These are phyloP conservation scores for Spatholobus suberectus DNA, from an alignment of 306 rosid species.

Conservation along the genomic window DNA sequence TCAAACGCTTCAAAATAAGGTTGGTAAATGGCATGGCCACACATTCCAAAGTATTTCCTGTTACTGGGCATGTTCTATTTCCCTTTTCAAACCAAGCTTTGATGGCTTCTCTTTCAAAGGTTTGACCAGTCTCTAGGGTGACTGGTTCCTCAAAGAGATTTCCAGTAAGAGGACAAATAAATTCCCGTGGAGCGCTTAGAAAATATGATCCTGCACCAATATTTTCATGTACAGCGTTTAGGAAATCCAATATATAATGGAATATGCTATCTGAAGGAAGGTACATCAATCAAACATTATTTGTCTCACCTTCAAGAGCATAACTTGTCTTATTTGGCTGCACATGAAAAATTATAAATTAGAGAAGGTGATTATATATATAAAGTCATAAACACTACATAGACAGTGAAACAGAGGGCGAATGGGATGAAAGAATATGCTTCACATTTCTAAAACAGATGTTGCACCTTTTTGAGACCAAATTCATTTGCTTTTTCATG, in stretches of 20 bases:
- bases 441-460: conserved; percentile 43
- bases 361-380: conserved; percentile 33
- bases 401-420: conserved; percentile 31
- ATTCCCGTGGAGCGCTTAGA: conserved; percentile 65
- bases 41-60: conserved; percentile 66
- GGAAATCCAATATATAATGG: conserved; percentile 31
- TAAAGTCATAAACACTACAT: conserved; percentile 31
- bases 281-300: not conserved
- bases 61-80: conserved; percentile 75
- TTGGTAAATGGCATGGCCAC: conserved; percentile 63
- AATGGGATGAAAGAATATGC: conserved; percentile 19
- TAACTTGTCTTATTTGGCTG: conserved; percentile 57
- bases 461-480: conserved; percentile 39
- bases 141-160: conserved; percentile 79
- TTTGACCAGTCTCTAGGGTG: conserved; percentile 83
- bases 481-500: conserved; percentile 42
- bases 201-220: conserved; percentile 58
- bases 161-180: conserved; percentile 77
- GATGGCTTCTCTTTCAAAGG: conserved; percentile 73
- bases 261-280: conserved; percentile 21
- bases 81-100: conserved; percentile 81
- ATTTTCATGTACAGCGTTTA: conserved; percentile 25
- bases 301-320: conserved; percentile 64
- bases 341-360: conserved; percentile 38
- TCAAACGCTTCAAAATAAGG: conserved; percentile 71